phyloP scores from a whole-genome alignment of 306 rosid species.

The Malus sieversii region DNA sequence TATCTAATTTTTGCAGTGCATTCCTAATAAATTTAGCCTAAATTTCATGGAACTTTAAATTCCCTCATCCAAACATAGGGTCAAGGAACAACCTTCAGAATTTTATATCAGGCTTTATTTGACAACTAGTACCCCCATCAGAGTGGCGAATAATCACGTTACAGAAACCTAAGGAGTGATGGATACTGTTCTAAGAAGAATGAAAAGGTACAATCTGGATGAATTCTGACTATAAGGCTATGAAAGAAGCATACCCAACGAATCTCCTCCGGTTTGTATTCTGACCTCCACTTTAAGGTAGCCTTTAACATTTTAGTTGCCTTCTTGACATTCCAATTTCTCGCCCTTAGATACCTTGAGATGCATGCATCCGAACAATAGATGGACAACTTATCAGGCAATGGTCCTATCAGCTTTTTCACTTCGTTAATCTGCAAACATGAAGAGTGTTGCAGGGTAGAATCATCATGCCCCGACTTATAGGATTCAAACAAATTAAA shows the following conservation, averaged over 20 bases:
- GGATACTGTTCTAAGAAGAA: background rate
- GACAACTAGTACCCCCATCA: background rate
- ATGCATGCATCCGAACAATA: constrained; percentile 79
- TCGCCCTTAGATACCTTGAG: constrained; percentile 63
- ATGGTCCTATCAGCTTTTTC: constrained; percentile 54
- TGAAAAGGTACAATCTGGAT: background rate
- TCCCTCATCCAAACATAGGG: background rate
- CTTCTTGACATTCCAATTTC: constrained; percentile 91
- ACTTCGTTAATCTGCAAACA: constrained; percentile 66
- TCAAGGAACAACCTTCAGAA: background rate
- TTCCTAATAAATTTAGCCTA: background rate
- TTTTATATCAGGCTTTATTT: background rate
- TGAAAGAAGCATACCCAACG: constrained; percentile 55
- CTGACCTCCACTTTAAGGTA: constrained; percentile 73
- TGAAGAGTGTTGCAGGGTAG: background rate
- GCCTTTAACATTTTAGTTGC: constrained; percentile 75
- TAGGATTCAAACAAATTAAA: constrained; percentile 3
- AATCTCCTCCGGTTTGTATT: constrained; percentile 80
- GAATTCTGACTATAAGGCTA: background rate
- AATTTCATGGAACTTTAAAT: background rate
- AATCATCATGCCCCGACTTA: constrained; percentile 2
- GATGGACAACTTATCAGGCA: constrained; percentile 50
- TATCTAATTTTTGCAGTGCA: background rate
- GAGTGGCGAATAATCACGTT: background rate
- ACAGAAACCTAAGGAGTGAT: background rate